Conservation (phyloP, 2,329 filamentous ascomycete genomes). For the Alternaria tenuissima region DNA sequence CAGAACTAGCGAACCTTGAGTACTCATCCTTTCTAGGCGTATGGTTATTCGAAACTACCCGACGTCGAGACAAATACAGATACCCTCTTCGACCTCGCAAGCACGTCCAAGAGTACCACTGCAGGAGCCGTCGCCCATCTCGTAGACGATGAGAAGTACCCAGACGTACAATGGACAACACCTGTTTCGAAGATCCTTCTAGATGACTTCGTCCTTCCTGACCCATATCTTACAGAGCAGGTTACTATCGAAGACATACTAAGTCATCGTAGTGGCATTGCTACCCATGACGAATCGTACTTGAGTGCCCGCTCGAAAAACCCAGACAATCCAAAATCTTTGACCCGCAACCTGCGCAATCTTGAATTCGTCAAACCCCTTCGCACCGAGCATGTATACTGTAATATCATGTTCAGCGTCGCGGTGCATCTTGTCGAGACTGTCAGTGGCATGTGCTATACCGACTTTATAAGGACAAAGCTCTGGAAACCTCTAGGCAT, state of each 20-base stretch:
- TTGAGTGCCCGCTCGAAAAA: not conserved
- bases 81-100: not conserved
- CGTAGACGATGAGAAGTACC: not conserved
- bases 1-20: not conserved
- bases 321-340: constrained; percentile 7
- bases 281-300: not conserved
- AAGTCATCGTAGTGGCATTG: not conserved
- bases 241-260: not conserved
- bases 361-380: constrained; percentile 53
- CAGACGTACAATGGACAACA: not conserved
- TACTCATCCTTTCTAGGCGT: not conserved
- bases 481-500: not conserved
- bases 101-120: not conserved
- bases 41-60: not conserved
- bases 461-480: not conserved
- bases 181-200: not conserved
- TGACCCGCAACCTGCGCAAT: constrained; percentile 51
- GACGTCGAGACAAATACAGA: not conserved
- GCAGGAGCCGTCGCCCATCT: not conserved
- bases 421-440: constrained; percentile 58
- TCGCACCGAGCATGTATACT: constrained; percentile 59
- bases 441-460: constrained; percentile 43
- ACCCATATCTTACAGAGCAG: not conserved
- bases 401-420: constrained; percentile 62
- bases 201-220: not conserved